These are phyloP conservation scores for Colletotrichum neosansevieriae DNA, from an alignment of 2,329 filamentous ascomycete species.

Conservation along the genomic window DNA sequence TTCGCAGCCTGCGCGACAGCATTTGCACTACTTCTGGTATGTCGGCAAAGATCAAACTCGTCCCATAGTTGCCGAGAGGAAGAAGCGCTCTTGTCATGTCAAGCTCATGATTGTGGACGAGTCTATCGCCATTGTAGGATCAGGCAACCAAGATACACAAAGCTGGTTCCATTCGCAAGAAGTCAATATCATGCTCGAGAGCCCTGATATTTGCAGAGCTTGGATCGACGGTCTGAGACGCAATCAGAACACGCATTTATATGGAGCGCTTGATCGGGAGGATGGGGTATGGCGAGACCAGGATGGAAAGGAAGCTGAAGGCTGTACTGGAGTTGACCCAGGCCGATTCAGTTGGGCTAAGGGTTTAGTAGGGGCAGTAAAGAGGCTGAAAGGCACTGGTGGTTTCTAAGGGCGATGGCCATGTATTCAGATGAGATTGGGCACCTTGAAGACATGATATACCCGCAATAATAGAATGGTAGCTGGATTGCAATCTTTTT, in stretches of 20 bases:
- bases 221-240: constrained; percentile 43
- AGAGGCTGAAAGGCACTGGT: constrained; percentile 63
- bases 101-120: constrained; percentile 5
- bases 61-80: background rate
- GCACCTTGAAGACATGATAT: too few relatives aligned
- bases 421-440: too few relatives aligned
- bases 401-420: background rate
- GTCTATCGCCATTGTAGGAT: background rate
- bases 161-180: constrained; percentile 84
- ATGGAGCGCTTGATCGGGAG: constrained; percentile 65
- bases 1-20: constrained; percentile 48
- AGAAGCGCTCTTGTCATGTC: background rate
- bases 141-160: constrained; percentile 64
- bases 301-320: constrained; percentile 60
- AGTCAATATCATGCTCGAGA: constrained; percentile 81
- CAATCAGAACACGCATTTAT: constrained; percentile 74
- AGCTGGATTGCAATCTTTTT: too few relatives aligned
- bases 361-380: constrained; percentile 68
- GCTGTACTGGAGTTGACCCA: constrained; percentile 64
- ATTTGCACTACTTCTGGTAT: constrained; percentile 8
- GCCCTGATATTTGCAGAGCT: constrained; percentile 63
- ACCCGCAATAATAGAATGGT: too few relatives aligned
- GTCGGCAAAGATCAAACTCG: background rate
- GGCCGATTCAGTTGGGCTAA: constrained; percentile 70
- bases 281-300: constrained; percentile 74